A percentile compares a stretch with the other conserved stretches of the same genome.
Conservation (phyloP, 2,329 filamentous ascomycete genomes). For the Mollisia scopiformis region DNA sequence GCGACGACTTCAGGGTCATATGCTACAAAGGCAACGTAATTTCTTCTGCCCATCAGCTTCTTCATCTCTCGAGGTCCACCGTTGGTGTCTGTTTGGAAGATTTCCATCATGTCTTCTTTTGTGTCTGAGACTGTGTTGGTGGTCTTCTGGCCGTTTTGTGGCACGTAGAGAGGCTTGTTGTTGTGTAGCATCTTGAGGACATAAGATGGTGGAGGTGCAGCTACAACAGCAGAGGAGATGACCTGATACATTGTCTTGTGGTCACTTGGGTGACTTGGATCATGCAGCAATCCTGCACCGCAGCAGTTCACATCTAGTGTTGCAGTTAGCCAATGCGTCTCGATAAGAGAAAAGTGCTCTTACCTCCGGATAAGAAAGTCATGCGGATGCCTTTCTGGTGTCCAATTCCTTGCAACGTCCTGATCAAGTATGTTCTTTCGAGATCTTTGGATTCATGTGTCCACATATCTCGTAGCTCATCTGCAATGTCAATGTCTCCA, state of each 20-base stretch:
- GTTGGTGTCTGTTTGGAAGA: conserved; percentile 92
- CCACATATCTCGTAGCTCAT: conserved; percentile 96
- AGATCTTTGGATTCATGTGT: conserved; percentile 98
- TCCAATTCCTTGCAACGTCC: conserved; percentile 91
- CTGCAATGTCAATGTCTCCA: conserved; percentile 90
- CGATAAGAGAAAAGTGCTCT: conserved; percentile 30
- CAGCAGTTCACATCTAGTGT: conserved; percentile 77
- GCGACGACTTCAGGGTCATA: conserved; percentile 78
- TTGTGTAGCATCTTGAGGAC: conserved; percentile 95
- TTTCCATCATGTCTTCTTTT: conserved; percentile 99
- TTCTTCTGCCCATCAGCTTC: conserved; percentile 89
- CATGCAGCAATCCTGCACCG: conserved; percentile 91
- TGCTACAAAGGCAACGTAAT: conserved; percentile 91
- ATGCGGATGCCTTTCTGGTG: conserved; percentile 95
- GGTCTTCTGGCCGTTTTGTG: conserved; percentile 81
- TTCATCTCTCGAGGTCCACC: conserved; percentile 83
- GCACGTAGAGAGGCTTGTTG: conserved; percentile 90
- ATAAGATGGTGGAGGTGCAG: conserved; percentile 81
- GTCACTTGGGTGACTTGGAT: conserved; percentile 86
- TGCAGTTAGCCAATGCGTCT: conserved; percentile 18
- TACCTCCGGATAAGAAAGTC: conserved; percentile 92
- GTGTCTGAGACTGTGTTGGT: conserved; percentile 81
- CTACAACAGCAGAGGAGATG: conserved; percentile 90
- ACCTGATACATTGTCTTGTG: conserved; percentile 99
- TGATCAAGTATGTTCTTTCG: conserved; percentile 93